Evolutionary conservation across 805 yeast genomes (phyloP), one percentile per base, ranked within the genome.

Genomic region (Wickerhamomyces subpelliculosus): DNA sequence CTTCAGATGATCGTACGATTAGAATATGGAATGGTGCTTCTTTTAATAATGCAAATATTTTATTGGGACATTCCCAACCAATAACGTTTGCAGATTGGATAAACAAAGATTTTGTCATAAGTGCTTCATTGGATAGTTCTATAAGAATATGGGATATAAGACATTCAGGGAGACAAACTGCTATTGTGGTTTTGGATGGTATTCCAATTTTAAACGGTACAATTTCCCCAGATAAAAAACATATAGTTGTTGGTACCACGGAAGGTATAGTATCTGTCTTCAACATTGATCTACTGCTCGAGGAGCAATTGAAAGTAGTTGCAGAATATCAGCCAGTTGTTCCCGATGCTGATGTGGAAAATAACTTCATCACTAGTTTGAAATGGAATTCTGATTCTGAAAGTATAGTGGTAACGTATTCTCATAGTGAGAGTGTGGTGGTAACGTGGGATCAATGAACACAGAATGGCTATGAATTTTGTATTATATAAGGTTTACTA

Each of bases 21-120:
- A 73, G 85, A 47, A 65, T 87, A 17, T 89, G 96, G 95, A 74
- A 70, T 50, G 82, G 87, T 27, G 70, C 71, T 21, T 72, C 78
- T 24, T 61, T 73, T 19, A 74, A 73, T 42, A 70, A 76, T 22
- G 60, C 70, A 26, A 70, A 70, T 40, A 60, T 71, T 5, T 52
- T 75, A 27, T 39, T 52, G 7, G 80, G 79, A 0, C 87, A 81
- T 53, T 64, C 75, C 2, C 73, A 78, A 39, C 76, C 85, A 21
- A 65, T 80, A 8, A 63, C 77, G 3, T 69, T 64, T 16, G 64
- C 79, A 8, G 52, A 66, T 34, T 78, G 95, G 95, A 37, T 80
- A 36, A 48, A 62, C 42, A 43, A 57, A 2, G 61, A 63, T 38
- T 37, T 46, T 11, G 43, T 78, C 6, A 50, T 81, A 27, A 72